These are phyloP conservation scores for Euptelea pleiosperma DNA, from an alignment of 164 flowering plant species.

Conservation along the genomic window DNA sequence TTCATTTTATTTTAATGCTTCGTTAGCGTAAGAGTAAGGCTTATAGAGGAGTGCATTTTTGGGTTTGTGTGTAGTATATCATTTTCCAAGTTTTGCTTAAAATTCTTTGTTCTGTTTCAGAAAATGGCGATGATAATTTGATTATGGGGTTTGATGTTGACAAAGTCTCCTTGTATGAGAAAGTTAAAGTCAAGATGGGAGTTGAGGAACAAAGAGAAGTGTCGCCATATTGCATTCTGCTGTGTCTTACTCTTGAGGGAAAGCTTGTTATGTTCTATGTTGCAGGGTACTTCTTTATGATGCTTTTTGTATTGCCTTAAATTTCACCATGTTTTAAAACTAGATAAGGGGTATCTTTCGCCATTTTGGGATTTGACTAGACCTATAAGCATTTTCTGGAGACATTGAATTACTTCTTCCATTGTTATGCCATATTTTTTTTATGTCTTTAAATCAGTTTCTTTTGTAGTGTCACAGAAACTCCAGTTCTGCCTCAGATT, in stretches of 20 bases:
- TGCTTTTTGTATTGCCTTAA: neutral
- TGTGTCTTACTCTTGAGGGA: conserved; percentile 84
- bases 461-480: conserved; percentile 38
- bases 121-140: conserved; percentile 76
- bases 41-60: neutral
- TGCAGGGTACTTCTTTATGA: conserved; percentile 51
- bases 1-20: neutral
- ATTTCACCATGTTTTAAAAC: neutral
- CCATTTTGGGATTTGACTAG: neutral
- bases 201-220: conserved; percentile 57
- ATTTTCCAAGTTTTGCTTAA: conserved; percentile 1
- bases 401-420: neutral
- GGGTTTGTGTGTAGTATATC: neutral
- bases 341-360: neutral
- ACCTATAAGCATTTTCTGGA: neutral
- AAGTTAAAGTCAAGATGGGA: conserved; percentile 46
- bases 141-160: conserved; percentile 72
- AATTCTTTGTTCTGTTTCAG: conserved; percentile 36
- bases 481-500: conserved; percentile 23
- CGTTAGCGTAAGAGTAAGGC: neutral
- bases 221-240: conserved; percentile 63
- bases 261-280: conserved; percentile 68
- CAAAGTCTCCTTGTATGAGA: conserved; percentile 51
- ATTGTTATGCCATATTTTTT: neutral
- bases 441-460: conserved; percentile 11